Base-by-base conservation (phyloP, 1,284 basidiomycete species). In the Pulveroboletus sp. region DNA sequence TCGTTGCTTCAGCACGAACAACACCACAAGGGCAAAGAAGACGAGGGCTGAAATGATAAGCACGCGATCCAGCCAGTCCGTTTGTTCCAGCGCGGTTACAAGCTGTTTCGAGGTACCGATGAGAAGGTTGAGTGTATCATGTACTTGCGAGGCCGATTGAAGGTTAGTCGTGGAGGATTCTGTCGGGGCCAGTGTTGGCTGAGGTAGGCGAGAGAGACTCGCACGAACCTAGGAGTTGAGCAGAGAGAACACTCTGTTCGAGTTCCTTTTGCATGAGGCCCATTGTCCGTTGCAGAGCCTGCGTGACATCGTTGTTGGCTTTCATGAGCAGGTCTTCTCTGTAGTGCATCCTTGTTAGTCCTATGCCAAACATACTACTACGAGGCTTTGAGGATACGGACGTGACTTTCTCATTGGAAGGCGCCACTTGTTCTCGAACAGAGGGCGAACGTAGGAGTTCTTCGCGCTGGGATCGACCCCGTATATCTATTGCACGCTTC, bases 1-100 rank as follows among this genome's bases (percentile, higher is more conserved):
- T 18, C 95, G 83, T 57, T 93, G 86, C 73, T 96, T 94, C 62
- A 97, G 69, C 62, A 97, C 88, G 66, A 92, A 95, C 15, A 87
- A 79, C 11, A 94, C 86, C 35, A 91, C 87, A n/a, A 94, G 81
- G 55, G 87, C 64, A 76, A 97, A 97, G 73, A 97, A 91, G 18
- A 78, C 67, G 31, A 97, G 83, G 0, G 85, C 91, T 7, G 85
- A 80, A 54, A 92, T 74, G 62, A 98, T 88, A 60, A 96, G 77
- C 35, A 95, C 72, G 9, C 94, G 88, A 76, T 98, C 94, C n/a
- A 95, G 78, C 85, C 91, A 89, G 77, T 97, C 94, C 8, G 93
- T 86, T 58, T 88, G 87, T 73, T 96, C 90, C 43, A 98, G 85
- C 0, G 88, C 86, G 18, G 87, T 90, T 62, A 97, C 87, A 58